Conservation (phyloP, 2,329 filamentous ascomycete genomes). For the Pyricularia sp. region DNA sequence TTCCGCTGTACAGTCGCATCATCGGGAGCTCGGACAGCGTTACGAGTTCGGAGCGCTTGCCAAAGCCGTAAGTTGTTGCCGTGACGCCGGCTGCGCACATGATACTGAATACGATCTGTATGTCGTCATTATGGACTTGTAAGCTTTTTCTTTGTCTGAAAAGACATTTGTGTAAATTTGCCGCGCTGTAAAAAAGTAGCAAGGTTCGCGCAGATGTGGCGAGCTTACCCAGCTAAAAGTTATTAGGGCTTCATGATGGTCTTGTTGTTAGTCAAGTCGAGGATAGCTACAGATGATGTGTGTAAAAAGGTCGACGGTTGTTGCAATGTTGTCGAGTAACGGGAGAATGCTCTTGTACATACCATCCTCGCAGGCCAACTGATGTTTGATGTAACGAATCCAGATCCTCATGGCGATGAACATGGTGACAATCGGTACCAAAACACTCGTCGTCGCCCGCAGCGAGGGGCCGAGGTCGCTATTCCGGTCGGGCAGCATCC, state of each 20-base stretch:
- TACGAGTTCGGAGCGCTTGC: not conserved
- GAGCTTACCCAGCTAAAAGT: not conserved
- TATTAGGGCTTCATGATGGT: not conserved
- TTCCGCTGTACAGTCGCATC: not conserved
- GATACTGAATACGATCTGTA: not conserved
- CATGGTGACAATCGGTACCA: not conserved
- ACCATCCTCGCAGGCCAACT: not conserved
- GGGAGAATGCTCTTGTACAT: not conserved
- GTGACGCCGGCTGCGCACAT: not conserved
- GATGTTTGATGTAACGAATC: not conserved
- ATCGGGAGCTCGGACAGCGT: not conserved
- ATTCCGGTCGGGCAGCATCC: not conserved
- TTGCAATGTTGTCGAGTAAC: not conserved
- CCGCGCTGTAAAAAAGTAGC: not conserved
- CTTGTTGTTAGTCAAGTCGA: not conserved
- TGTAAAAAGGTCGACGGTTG: too few relatives aligned
- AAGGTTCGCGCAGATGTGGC: too few relatives aligned
- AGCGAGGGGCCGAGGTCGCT: not conserved
- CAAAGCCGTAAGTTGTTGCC: not conserved
- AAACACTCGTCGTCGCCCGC: not conserved
- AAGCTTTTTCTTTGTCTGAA: not conserved
- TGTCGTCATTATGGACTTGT: not conserved
- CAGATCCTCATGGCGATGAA: conserved; percentile 3
- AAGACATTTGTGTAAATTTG: not conserved
- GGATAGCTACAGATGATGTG: not conserved